Evolutionary conservation across 805 yeast genomes (phyloP), one percentile per base, ranked within the genome.

Genomic region (Starmerella tilneyi): DNA sequence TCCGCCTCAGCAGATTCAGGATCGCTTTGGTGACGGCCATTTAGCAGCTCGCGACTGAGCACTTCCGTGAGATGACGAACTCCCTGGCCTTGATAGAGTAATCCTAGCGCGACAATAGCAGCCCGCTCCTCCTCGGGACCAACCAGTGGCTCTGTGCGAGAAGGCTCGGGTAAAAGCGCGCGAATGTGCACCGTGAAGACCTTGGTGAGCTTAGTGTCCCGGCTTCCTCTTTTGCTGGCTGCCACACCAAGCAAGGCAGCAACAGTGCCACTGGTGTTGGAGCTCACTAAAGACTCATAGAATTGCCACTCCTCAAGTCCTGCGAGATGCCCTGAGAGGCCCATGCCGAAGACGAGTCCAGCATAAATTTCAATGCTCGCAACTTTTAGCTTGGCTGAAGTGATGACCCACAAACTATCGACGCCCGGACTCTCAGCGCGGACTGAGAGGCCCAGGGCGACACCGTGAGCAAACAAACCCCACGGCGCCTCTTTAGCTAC

Each of bases 271-370:
- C 73, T 73, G 3, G 81, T 75, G 56, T 84, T 85, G 53, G 92
- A 88, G 0, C 95, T 94, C 0, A 95, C 94, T 43, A 92, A 65
- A 54, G 85, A 86, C 58, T 89, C 88, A 61, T 85, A 92, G 24
- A 89, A 82, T 59, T 88, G 96, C 96, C 97, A 92, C 61, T 92
- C 96, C 57, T 89, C 97, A 21, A 92, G 64, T 33, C 72, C 70
- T 46, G 74, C 77, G 55, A 92, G 64, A 59, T 88, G 95, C 0
- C 97, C 97, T 63, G 84, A 84, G 24, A 92, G 65, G 0, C 99
- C 99, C 21, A 92, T 67, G 0, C 96, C 98, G 16, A 85, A 64
- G n/a, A 92, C 63, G 54, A 92, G 86, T 0, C 99, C 99, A 19
- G 96, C 96, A 66, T 88, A 96, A 50, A 84, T 88, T 0, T 94